Percentiles rank a stretch among this genome's conserved stretches.
Evolutionary conservation across 2,329 filamentous ascomycete genomes (phyloP).

Genomic region (Verticillium alfalfae): DNA sequence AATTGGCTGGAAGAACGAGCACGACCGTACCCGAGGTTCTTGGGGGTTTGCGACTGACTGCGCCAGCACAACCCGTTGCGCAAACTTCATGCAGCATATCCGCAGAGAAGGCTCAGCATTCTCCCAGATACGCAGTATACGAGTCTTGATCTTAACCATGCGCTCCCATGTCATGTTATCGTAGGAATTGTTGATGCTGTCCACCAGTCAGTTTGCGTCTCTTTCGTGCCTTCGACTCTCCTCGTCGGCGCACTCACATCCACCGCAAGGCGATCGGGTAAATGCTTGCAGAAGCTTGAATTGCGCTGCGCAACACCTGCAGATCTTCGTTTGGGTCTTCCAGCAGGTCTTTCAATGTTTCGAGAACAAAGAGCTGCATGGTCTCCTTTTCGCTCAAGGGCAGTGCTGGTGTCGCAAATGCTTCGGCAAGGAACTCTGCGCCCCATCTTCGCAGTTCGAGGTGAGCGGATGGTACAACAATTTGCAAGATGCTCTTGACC

Average conservation of each 20-base stretch:
- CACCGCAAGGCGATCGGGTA: conserved; percentile 89
- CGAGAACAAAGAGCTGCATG: conserved; percentile 70
- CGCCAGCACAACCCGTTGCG: conserved; percentile 85
- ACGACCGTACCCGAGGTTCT: conserved; percentile 69
- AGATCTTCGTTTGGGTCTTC: conserved; percentile 71
- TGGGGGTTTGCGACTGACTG: conserved; percentile 79
- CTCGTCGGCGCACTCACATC: conserved; percentile 65
- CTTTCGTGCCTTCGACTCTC: not conserved
- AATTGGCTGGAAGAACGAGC: not conserved
- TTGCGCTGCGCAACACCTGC: conserved; percentile 75
- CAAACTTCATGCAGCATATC: conserved; percentile 96
- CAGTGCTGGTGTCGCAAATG: conserved; percentile 87
- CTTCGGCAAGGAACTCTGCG: conserved; percentile 90
- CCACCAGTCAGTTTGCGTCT: conserved; percentile 19
- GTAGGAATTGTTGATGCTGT: conserved; percentile 79
- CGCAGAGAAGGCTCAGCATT: conserved; percentile 67
- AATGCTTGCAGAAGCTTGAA: conserved; percentile 86
- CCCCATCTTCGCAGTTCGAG: conserved; percentile 92
- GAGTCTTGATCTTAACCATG: conserved; percentile 83
- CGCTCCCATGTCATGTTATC: conserved; percentile 80
- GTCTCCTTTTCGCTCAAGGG: conserved; percentile 73
- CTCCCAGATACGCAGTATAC: conserved; percentile 86
- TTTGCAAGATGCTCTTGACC: conserved; percentile 86
- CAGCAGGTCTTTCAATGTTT: conserved; percentile 66
- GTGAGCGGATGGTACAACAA: conserved; percentile 69